Evolutionary conservation across 768 basidiomycete genomes (phyloP), one percentile per base, ranked within the genome.

Genomic region (Mycena pura): DNA sequence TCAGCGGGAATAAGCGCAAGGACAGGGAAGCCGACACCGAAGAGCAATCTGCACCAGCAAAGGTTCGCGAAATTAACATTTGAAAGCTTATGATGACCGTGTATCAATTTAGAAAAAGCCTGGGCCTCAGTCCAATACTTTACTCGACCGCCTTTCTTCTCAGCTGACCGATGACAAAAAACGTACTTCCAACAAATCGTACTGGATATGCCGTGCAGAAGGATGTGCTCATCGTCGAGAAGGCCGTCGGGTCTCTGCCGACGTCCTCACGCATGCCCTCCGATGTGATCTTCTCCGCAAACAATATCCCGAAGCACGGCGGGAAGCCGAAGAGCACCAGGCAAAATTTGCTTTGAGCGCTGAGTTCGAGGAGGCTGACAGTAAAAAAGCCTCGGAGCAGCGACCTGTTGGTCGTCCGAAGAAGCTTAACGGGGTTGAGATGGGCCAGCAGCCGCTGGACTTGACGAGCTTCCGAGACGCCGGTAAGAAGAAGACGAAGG

Each of bases 181-280:
- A 39, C 9, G 2, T 6, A 51, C 49, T 22, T 4, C 21, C 1
- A 51, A 51, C 19, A 51, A 51, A 39, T 38, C 49, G 38, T 51
- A 51, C 34, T 39, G 49, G 49, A 39, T 39, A 24, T 51, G 49
- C 49, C 11, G 2, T 28, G 49, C 49, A 2, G 32, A 38, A 21
- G 24, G 34, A 14, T 51, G 49, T 39, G 11, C 11, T 24, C 49
- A 51, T 51, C 49, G 49, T 39, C 49, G 36, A 24, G 49, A 14
- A 39, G 49, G 49, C 49, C 49, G 49, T 36, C 49, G 49, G 34
- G 39, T 15, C 5, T 2, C 4, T 25, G 34, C 49, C 21, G 49
- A 51, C 1, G 49, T 51, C 49, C 34, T 51, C 38, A 51, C 49
- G 49, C 49, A 51, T 27, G 49, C 49, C 7, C 34, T 51, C 38